Evolutionary conservation across 352 stramenopile species (phyloP).

Genomic region (Phytophthora tubulina): DNA sequence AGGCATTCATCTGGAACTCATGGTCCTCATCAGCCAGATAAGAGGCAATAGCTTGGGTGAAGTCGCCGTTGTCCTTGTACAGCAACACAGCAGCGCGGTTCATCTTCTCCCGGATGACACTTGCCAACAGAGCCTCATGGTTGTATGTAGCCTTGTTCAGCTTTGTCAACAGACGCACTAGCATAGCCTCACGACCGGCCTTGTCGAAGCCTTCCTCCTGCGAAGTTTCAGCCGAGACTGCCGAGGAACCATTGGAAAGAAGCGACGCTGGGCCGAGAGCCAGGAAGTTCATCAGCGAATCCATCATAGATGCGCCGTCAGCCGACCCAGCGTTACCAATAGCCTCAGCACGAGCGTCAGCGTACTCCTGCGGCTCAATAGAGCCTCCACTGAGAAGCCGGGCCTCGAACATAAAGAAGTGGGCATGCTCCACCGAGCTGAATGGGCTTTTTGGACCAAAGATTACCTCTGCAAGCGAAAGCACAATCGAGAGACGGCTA

Average conservation of each 20-base stretch:
- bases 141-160: slow-evolving; percentile 88
- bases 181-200: slow-evolving; percentile 79
- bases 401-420: slow-evolving; percentile 93
- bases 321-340: slow-evolving; percentile 55
- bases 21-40: slow-evolving; percentile 85
- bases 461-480: slow-evolving; percentile 85
- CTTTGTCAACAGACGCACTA: slow-evolving; percentile 87
- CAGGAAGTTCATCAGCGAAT: slow-evolving; percentile 91
- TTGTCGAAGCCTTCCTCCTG: slow-evolving; percentile 90
- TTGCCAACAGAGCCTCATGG: slow-evolving; percentile 71
- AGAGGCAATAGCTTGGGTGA: slow-evolving; percentile 79
- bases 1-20: slow-evolving; percentile 86
- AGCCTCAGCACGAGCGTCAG: slow-evolving; percentile 66
- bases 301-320: slow-evolving; percentile 81
- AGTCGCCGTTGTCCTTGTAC: slow-evolving; percentile 83
- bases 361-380: slow-evolving; percentile 88
- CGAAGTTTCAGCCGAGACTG: slow-evolving; percentile 56
- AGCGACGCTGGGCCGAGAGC: slow-evolving; percentile 79
- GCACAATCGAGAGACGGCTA: slow-evolving; percentile 84
- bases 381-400: slow-evolving; percentile 84
- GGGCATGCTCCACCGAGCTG: slow-evolving; percentile 84
- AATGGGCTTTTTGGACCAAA: slow-evolving; percentile 74
- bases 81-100: slow-evolving; percentile 84
- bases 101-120: slow-evolving; percentile 82
- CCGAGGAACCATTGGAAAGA: slow-evolving; percentile 50